phyloP scores from a whole-genome alignment of 495 filamentous ascomycete genomes.

The Penicillium cosmopolitanum region DNA sequence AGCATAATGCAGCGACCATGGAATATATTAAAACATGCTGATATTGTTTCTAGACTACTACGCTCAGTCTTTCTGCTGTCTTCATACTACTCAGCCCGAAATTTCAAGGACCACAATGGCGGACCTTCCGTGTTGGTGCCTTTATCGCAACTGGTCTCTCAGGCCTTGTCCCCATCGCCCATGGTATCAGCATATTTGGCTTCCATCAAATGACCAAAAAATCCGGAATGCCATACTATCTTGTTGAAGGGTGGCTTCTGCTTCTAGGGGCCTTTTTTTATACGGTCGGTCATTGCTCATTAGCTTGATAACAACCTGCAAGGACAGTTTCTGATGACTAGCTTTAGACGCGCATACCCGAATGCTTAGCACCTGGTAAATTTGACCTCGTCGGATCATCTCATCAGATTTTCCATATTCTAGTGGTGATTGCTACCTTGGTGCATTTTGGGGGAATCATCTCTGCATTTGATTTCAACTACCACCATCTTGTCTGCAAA shows the following conservation, averaged over 20 bases:
- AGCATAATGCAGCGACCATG: not conserved
- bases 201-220: slow-evolving; percentile 7
- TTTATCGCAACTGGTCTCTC: slow-evolving; percentile 11
- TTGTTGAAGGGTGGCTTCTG: slow-evolving; percentile 4
- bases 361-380: slow-evolving; percentile 5
- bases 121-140: slow-evolving; percentile 9
- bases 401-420: slow-evolving; percentile 16
- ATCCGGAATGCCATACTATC: slow-evolving; percentile 6
- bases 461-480: slow-evolving; percentile 14
- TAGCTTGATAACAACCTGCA: not conserved
- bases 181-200: slow-evolving; percentile 7
- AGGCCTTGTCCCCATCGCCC: slow-evolving; percentile 10
- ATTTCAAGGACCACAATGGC: slow-evolving; percentile 10
- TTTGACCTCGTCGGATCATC: slow-evolving; percentile 14
- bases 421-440: slow-evolving; percentile 11
- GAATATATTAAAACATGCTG: not conserved
- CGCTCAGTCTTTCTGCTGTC: not conserved
- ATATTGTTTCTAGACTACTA: slow-evolving; percentile 1
- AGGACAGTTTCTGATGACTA: not conserved
- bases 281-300: not conserved
- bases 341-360: slow-evolving; percentile 5
- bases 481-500: slow-evolving; percentile 5
- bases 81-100: slow-evolving; percentile 9
- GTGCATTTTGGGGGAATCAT: slow-evolving; percentile 1
- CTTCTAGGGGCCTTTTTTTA: slow-evolving; percentile 8